These are phyloP conservation scores for Arctium minus DNA, from an alignment of 129 eudicot species.

Conservation along the genomic window DNA sequence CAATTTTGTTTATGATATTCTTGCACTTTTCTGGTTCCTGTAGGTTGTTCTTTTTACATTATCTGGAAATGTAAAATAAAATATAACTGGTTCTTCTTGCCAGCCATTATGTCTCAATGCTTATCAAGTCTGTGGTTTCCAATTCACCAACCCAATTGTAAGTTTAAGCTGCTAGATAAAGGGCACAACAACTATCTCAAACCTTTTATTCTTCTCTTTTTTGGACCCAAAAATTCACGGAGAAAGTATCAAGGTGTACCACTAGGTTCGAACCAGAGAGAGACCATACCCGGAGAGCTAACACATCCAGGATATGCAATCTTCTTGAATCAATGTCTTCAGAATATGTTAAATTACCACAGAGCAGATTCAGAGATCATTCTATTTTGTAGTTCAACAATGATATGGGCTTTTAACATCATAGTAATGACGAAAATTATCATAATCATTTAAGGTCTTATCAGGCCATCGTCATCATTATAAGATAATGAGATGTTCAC, in stretches of 20 bases:
- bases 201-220: too few relatives aligned
- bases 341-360: too few relatives aligned
- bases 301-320: too few relatives aligned
- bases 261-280: too few relatives aligned
- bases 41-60: background rate
- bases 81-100: background rate
- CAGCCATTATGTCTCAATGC: background rate
- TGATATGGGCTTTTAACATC: background rate
- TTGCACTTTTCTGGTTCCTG: background rate
- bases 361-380: too few relatives aligned
- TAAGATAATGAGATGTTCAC: background rate
- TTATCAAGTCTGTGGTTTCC: background rate
- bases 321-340: too few relatives aligned
- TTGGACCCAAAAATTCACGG: too few relatives aligned
- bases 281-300: too few relatives aligned
- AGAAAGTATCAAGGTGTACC: too few relatives aligned
- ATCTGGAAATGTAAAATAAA: background rate
- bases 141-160: background rate
- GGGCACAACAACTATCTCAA: background rate
- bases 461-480: background rate
- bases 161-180: background rate
- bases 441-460: background rate
- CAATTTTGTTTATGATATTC: background rate
- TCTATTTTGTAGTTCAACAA: too few relatives aligned
- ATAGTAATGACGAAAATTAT: background rate